A percentile compares a stretch with the other conserved stretches of the same genome.
phyloP scores from a whole-genome alignment of 2,329 filamentous ascomycete species.

The Aureobasidium melanogenum region DNA sequence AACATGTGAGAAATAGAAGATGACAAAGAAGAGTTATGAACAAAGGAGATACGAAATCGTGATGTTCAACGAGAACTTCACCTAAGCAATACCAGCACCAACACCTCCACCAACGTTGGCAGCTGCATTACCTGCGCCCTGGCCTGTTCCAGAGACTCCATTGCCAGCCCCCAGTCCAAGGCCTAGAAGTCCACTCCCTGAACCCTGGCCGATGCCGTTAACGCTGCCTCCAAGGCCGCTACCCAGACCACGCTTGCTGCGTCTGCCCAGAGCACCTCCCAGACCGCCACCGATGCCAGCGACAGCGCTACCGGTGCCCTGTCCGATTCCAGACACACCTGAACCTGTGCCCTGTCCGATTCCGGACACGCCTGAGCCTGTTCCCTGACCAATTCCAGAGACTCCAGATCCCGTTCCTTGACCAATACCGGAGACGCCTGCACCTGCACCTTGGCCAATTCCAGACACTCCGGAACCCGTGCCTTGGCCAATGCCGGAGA shows the following conservation, averaged over 20 bases:
- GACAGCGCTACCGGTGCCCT: neutral
- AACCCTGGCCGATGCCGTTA: neutral
- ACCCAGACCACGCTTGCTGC: neutral
- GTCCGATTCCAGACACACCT: neutral
- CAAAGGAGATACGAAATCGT: neutral
- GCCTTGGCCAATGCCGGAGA: neutral
- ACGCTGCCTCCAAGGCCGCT: neutral
- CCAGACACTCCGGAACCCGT: neutral
- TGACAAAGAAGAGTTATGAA: neutral
- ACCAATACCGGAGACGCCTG: neutral
- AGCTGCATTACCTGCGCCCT: neutral
- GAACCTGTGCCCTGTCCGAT: neutral
- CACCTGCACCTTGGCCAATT: neutral
- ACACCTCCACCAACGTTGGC: neutral
- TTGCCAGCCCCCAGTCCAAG: neutral
- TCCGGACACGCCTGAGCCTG: neutral
- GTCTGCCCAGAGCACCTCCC: neutral
- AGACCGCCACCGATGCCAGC: neutral
- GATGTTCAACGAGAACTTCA: neutral
- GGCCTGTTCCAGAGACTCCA: neutral
- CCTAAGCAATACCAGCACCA: neutral
- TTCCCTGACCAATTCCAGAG: neutral
- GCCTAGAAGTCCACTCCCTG: neutral
- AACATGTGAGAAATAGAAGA: neutral
- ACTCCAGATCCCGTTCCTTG: neutral